Evolutionary conservation across 1,139 yeast genomes (phyloP).

Genomic region (Yamadazyma mexicana): DNA sequence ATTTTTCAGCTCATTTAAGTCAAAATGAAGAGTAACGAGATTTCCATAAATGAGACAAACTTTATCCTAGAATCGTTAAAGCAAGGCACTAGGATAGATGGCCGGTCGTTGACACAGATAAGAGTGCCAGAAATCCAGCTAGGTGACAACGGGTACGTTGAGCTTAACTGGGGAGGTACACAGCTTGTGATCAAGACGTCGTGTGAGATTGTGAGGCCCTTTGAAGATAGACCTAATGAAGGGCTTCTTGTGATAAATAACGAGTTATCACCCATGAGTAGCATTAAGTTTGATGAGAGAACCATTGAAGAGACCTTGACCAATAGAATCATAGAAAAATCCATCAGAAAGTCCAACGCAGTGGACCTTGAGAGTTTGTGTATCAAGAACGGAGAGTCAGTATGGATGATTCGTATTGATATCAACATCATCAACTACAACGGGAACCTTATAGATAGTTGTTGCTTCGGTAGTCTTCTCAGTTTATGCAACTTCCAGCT

Average conservation of each 20-base stretch:
- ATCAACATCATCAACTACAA: conserved; percentile 86
- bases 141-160: conserved; percentile 82
- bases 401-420: conserved; percentile 90
- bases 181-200: conserved; percentile 75
- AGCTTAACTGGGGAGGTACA: conserved; percentile 73
- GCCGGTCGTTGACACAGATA: conserved; percentile 62
- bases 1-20: background rate
- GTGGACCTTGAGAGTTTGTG: conserved; percentile 88
- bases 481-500: conserved; percentile 80
- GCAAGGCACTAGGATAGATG: conserved; percentile 65
- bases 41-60: conserved; percentile 64
- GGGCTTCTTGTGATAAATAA: conserved; percentile 83
- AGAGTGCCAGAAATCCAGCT: conserved; percentile 64
- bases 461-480: conserved; percentile 87
- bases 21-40: conserved; percentile 46
- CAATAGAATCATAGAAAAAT: conserved; percentile 82
- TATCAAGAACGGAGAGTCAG: conserved; percentile 85
- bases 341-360: conserved; percentile 86
- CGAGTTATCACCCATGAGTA: conserved; percentile 88
- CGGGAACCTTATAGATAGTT: conserved; percentile 89
- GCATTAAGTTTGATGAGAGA: conserved; percentile 70
- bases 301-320: conserved; percentile 79
- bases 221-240: conserved; percentile 91
- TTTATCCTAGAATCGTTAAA: conserved; percentile 65
- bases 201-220: conserved; percentile 78